These are phyloP conservation scores for Pythium brassicae DNA, from an alignment of 352 stramenopile genomes.

Conservation along the genomic window DNA sequence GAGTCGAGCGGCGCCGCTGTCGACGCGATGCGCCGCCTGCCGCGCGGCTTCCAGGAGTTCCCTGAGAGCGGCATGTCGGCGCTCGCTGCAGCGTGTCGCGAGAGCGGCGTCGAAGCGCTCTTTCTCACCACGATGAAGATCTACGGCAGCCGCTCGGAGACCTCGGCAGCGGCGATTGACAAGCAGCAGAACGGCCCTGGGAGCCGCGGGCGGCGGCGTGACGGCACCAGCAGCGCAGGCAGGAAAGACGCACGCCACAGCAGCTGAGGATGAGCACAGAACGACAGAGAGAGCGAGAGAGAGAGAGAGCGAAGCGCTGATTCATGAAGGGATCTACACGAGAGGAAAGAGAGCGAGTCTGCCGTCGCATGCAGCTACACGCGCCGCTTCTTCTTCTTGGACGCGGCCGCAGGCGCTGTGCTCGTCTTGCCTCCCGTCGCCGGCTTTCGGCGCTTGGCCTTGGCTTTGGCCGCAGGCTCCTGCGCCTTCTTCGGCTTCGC, in stretches of 20 bases:
- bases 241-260: not conserved
- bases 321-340: constrained; percentile 15
- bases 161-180: not conserved
- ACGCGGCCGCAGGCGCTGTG: not conserved
- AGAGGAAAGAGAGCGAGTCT: not conserved
- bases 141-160: constrained; percentile 23
- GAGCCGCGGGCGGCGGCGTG: not conserved
- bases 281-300: not conserved
- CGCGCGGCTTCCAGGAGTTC: constrained; percentile 51
- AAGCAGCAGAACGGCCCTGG: not conserved
- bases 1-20: constrained; percentile 18
- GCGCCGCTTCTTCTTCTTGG: constrained; percentile 39
- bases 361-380: constrained; percentile 19
- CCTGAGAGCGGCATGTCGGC: constrained; percentile 61
- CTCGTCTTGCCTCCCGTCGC: not conserved
- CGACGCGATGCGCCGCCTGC: constrained; percentile 31
- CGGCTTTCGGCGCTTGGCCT: constrained; percentile 11
- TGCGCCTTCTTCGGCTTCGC: not conserved
- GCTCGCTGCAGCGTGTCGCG: constrained; percentile 43
- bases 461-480: constrained; percentile 1
- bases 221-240: not conserved
- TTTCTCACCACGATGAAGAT: constrained; percentile 85
- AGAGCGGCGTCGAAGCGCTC: constrained; percentile 48
- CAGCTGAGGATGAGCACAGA: not conserved
- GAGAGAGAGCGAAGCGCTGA: not conserved